These are phyloP conservation scores for Pezicula rhizophila DNA, from an alignment of 2,329 filamentous ascomycete genomes.

Conservation along the genomic window DNA sequence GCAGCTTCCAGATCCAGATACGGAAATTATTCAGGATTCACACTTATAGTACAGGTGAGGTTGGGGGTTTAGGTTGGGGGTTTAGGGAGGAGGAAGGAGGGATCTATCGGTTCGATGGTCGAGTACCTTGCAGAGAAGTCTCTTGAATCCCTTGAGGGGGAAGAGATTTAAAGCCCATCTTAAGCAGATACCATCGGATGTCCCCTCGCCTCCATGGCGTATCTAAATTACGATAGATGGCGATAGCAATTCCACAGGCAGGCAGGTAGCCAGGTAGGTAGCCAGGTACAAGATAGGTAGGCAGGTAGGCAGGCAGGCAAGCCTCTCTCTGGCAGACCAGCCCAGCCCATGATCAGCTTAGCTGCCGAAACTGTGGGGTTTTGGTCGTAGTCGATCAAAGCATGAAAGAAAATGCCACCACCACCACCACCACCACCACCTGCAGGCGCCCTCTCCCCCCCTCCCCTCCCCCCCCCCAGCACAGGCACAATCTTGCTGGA, in stretches of 20 bases:
- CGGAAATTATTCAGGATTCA: not conserved
- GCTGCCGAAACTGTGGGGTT: not conserved
- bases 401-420: too few species aligned
- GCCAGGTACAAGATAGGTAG: too few species aligned
- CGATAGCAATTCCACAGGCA: constrained; percentile 1
- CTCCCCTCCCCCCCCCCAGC: too few species aligned
- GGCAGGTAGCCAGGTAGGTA: too few species aligned
- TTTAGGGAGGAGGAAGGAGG: too few species aligned
- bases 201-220: constrained; percentile 2
- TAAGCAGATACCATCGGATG: not conserved
- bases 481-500: not conserved
- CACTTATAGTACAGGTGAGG: not conserved
- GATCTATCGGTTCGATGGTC: not conserved
- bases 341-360: not conserved
- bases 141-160: not conserved
- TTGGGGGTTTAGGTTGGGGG: too few species aligned
- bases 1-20: not conserved
- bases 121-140: not conserved
- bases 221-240: constrained; percentile 1
- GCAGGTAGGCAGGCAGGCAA: too few species aligned
- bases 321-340: not conserved
- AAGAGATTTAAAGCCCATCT: not conserved
- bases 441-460: too few species aligned
- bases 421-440: too few species aligned
- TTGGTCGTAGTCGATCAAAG: not conserved